phyloP scores from a whole-genome alignment of 345 rosid species.

The Diplotaxis tenuifolia region DNA sequence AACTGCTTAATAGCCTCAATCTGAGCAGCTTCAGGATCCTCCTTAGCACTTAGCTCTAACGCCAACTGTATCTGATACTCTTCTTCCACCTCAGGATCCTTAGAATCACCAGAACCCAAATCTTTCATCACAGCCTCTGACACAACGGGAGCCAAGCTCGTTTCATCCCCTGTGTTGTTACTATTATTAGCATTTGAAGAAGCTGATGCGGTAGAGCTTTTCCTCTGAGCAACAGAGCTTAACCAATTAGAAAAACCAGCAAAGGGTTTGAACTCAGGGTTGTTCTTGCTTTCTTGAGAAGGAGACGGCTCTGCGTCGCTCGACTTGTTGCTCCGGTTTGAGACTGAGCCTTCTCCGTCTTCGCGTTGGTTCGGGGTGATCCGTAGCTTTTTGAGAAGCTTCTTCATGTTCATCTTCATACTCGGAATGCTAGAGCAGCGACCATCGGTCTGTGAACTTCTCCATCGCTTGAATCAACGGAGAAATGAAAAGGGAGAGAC shows the following conservation, averaged over 20 bases:
- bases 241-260: constrained; percentile 82
- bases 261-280: constrained; percentile 59
- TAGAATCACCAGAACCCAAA: constrained; percentile 54
- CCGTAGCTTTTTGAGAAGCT: constrained; percentile 85
- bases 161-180: constrained; percentile 36
- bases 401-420: constrained; percentile 66
- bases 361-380: constrained; percentile 60
- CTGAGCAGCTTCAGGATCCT: constrained; percentile 98
- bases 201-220: constrained; percentile 55
- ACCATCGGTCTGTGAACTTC: constrained; percentile 55
- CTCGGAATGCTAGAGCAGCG: constrained; percentile 49
- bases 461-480: constrained; percentile 48
- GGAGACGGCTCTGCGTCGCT: constrained; percentile 48
- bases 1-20: constrained; percentile 96
- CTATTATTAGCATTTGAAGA: constrained; percentile 48
- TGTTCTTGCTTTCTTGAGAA: constrained; percentile 26
- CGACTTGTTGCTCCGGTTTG: constrained; percentile 57
- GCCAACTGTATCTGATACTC: constrained; percentile 93
- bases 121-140: constrained; percentile 48
- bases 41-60: constrained; percentile 87
- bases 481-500: background rate
- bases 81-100: constrained; percentile 86
- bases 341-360: constrained; percentile 58
- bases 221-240: constrained; percentile 64
- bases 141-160: constrained; percentile 42